A percentile compares a stretch with the other conserved stretches of the same genome.
These are phyloP conservation scores for Coniochaeta hoffmannii DNA, from an alignment of 2,329 filamentous ascomycete species.

Conservation along the genomic window DNA sequence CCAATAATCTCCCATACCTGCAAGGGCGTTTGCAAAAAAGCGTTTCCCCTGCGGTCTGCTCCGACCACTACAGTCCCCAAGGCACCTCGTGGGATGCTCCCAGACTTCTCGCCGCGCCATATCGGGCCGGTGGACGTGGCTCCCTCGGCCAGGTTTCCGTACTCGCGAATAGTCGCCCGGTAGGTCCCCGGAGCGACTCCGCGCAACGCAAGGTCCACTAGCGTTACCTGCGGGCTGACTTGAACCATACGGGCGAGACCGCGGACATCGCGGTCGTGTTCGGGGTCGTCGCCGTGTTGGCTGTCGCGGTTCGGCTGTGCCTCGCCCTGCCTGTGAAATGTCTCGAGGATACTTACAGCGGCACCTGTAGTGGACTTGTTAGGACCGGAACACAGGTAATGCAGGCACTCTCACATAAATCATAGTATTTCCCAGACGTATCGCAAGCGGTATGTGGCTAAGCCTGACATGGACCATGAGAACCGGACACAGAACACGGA, in stretches of 20 bases:
- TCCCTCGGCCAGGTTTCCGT: slow-evolving; percentile 78
- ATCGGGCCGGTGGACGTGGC: slow-evolving; percentile 76
- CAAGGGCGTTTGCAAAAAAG: slow-evolving; percentile 74
- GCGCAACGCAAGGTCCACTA: slow-evolving; percentile 81
- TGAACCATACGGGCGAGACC: slow-evolving; percentile 93
- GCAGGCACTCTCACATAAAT: background rate
- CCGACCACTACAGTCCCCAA: slow-evolving; percentile 73
- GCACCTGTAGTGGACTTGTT: slow-evolving; percentile 42
- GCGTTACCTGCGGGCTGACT: slow-evolving; percentile 67
- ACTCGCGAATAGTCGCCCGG: slow-evolving; percentile 75
- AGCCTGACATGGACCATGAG: background rate
- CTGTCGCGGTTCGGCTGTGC: slow-evolving; percentile 43
- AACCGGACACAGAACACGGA: too few species aligned
- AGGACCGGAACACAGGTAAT: slow-evolving; percentile 1
- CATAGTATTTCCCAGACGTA: background rate
- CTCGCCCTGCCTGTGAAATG: slow-evolving; percentile 27
- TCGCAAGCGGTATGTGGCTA: background rate
- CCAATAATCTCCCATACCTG: slow-evolving; percentile 97
- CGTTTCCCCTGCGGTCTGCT: slow-evolving; percentile 65
- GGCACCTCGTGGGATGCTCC: slow-evolving; percentile 46
- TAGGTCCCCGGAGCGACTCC: slow-evolving; percentile 78
- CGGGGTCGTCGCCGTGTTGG: slow-evolving; percentile 16
- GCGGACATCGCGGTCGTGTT: slow-evolving; percentile 54
- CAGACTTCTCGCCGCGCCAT: slow-evolving; percentile 49
- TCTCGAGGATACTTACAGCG: slow-evolving; percentile 94